Percentiles rank a stretch among this genome's conserved stretches.
Evolutionary conservation across 805 yeast genomes (phyloP).

Genomic region (Naumovozyma dairenensis): DNA sequence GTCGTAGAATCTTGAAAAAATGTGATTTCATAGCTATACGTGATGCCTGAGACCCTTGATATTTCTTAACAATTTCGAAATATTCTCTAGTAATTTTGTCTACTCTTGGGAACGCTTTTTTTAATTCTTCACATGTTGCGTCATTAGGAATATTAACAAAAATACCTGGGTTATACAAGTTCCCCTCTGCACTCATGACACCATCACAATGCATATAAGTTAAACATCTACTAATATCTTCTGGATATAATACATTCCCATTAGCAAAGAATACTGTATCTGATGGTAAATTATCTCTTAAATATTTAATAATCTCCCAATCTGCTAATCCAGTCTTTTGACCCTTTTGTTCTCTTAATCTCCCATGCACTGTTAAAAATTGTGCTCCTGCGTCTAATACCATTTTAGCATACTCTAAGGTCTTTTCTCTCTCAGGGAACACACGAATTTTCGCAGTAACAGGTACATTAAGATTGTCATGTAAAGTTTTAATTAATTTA

Average conservation of each 20-base stretch:
- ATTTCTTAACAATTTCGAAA: constrained; percentile 61
- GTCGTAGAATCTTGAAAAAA: constrained; percentile 74
- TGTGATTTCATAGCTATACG: constrained; percentile 83
- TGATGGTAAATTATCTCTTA: constrained; percentile 65
- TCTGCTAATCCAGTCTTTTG: constrained; percentile 93
- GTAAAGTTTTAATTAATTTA: constrained; percentile 61
- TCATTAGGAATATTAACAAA: constrained; percentile 36
- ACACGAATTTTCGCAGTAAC: constrained; percentile 94
- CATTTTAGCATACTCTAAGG: constrained; percentile 79
- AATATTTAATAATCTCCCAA: constrained; percentile 68
- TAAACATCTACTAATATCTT: constrained; percentile 65
- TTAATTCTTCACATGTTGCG: constrained; percentile 36
- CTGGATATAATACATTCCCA: constrained; percentile 88
- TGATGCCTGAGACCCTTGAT: constrained; percentile 47
- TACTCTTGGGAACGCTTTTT: constrained; percentile 72
- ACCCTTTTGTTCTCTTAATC: constrained; percentile 96
- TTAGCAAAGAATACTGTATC: constrained; percentile 88
- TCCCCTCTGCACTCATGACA: constrained; percentile 97
- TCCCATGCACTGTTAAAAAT: constrained; percentile 87
- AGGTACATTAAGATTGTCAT: constrained; percentile 67
- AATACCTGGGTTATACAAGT: constrained; percentile 85
- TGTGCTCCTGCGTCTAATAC: constrained; percentile 92
- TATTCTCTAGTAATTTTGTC: constrained; percentile 79
- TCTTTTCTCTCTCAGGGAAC: constrained; percentile 73
- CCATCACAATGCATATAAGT: constrained; percentile 67